These are phyloP conservation scores for Lyophyllum semitale DNA, from an alignment of 768 basidiomycete species.

Conservation along the genomic window DNA sequence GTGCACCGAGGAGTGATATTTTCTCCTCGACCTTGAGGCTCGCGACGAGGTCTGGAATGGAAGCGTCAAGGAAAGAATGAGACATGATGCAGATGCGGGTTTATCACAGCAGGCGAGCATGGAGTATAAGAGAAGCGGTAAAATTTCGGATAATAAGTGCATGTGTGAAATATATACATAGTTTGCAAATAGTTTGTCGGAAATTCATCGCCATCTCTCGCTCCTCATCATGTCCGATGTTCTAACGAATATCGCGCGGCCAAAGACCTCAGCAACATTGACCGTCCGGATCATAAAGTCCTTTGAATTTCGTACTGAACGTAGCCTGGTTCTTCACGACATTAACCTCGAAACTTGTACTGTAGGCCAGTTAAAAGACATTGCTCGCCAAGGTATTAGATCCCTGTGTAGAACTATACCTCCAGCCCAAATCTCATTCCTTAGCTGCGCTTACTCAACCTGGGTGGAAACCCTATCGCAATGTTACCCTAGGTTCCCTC, in stretches of 20 bases:
- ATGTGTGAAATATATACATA: too few relatives aligned
- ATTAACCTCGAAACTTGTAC: constrained; percentile 81
- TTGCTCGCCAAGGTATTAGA: constrained; percentile 60
- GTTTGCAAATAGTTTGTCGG: neutral
- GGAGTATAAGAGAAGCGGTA: constrained; percentile 7
- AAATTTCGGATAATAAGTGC: constrained; percentile 14
- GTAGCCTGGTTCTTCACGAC: constrained; percentile 80
- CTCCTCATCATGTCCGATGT: constrained; percentile 30
- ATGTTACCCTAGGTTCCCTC: constrained; percentile 61
- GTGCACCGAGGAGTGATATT: constrained; percentile 60
- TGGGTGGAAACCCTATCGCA: constrained; percentile 90
- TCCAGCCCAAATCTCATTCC: constrained; percentile 9
- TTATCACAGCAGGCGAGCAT: neutral
- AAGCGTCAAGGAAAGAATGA: constrained; percentile 53
- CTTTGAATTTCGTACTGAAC: constrained; percentile 89
- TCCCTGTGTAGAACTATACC: constrained; percentile 8
- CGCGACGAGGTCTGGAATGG: constrained; percentile 51
- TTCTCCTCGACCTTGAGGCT: constrained; percentile 64
- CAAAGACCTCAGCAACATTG: constrained; percentile 77
- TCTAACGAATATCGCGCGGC: constrained; percentile 66
- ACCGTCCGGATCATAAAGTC: constrained; percentile 95
- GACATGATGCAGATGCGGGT: constrained; percentile 21
- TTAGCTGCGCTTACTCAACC: constrained; percentile 72
- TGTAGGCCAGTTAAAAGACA: constrained; percentile 76
- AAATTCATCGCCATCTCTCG: neutral